Evolutionary conservation across 169 alveolate species (phyloP).

Genomic region (Eimeria acervulina): DNA sequence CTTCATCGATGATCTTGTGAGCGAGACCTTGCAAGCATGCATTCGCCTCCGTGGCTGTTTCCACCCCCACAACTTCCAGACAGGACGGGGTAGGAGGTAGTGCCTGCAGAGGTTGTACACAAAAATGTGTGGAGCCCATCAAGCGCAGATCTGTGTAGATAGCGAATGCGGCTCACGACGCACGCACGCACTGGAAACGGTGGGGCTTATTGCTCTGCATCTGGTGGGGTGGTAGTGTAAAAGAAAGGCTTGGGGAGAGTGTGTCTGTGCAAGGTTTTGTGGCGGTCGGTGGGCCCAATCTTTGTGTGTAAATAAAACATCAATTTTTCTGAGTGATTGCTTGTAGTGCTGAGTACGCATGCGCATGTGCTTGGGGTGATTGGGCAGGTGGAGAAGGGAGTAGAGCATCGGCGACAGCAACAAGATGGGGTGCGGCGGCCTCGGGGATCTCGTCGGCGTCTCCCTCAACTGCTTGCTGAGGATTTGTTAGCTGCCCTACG

Average conservation of each 20-base stretch:
- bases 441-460: not conserved
- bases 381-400: conserved; percentile 47
- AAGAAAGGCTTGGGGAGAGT: not conserved
- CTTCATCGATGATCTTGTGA: conserved; percentile 64
- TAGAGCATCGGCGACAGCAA: conserved; percentile 60
- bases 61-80: not conserved
- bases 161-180: not conserved
- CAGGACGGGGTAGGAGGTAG: not conserved
- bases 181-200: not conserved
- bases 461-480: conserved; percentile 36
- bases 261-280: not conserved
- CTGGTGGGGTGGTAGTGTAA: not conserved
- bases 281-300: not conserved
- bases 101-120: not conserved
- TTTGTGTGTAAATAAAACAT: not conserved
- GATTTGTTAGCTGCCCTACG: conserved; percentile 49
- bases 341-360: not conserved
- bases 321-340: not conserved
- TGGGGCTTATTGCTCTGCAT: not conserved
- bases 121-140: not conserved
- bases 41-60: not conserved
- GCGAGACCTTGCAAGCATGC: not conserved
- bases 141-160: not conserved
- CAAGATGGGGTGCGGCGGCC: conserved; percentile 24
- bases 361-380: not conserved